A percentile compares a stretch with the other conserved stretches of the same genome.
These are phyloP conservation scores for Boletellus ananas DNA, from an alignment of 768 basidiomycete species.

Conservation along the genomic window DNA sequence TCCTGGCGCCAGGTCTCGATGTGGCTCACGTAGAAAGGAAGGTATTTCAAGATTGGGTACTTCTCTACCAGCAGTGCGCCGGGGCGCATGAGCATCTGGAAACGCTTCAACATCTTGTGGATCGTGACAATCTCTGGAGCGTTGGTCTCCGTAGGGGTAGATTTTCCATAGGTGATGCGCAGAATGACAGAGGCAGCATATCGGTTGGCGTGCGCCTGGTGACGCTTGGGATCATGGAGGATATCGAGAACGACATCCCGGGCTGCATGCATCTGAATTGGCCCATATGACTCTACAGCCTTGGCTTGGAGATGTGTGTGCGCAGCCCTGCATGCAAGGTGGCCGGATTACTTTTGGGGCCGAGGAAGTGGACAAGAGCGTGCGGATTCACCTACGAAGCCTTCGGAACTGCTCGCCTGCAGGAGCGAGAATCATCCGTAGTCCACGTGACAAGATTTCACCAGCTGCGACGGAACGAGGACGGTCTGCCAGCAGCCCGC, in stretches of 20 bases:
- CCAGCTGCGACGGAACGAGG: slow-evolving; percentile 56
- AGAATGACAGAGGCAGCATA: slow-evolving; percentile 35
- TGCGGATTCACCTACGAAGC: slow-evolving; percentile 46
- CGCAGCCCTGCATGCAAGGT: slow-evolving; percentile 39
- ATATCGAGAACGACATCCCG: slow-evolving; percentile 31
- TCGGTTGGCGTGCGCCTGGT: slow-evolving; percentile 54
- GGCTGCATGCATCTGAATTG: slow-evolving; percentile 41
- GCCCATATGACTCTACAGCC: slow-evolving; percentile 44
- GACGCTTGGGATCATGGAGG: slow-evolving; percentile 34
- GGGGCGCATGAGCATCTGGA: slow-evolving; percentile 35
- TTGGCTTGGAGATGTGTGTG: slow-evolving; percentile 59
- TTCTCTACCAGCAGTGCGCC: slow-evolving; percentile 35
- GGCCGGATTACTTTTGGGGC: background rate
- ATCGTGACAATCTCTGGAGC: slow-evolving; percentile 33
- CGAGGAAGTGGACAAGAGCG: background rate
- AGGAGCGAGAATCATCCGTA: slow-evolving; percentile 52
- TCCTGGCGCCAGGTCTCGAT: slow-evolving; percentile 53
- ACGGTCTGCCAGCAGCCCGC: slow-evolving; percentile 52
- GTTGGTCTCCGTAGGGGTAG: slow-evolving; percentile 26
- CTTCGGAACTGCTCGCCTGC: slow-evolving; percentile 59
- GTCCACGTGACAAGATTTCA: slow-evolving; percentile 55
- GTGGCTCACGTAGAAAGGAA: slow-evolving; percentile 61
- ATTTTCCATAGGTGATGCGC: slow-evolving; percentile 35
- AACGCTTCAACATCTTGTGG: slow-evolving; percentile 33
- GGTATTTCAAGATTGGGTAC: slow-evolving; percentile 38